Evolutionary conservation across 192 early-diverging fungal species (phyloP).

Genomic region (Gaertneriomyces sp.): DNA sequence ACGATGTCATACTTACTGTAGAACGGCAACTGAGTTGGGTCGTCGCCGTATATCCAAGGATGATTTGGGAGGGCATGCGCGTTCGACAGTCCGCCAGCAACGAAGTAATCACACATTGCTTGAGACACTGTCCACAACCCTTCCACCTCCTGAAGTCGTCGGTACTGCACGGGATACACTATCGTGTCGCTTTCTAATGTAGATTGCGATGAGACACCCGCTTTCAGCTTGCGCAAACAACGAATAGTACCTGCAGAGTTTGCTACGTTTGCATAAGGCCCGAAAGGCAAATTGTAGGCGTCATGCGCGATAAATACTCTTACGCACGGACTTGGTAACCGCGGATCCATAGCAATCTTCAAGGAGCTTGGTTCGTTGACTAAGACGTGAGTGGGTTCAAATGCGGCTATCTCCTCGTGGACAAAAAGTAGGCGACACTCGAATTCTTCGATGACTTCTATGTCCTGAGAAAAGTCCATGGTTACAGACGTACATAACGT

Average conservation of each 20-base stretch:
- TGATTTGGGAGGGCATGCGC: constrained; percentile 23
- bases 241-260: too few relatives aligned
- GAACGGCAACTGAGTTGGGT: constrained; percentile 9
- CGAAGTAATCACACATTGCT: constrained; percentile 22
- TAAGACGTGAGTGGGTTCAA: constrained; percentile 25
- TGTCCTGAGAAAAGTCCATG: background rate
- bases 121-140: constrained; percentile 27
- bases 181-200: too few relatives aligned
- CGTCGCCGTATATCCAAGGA: constrained; percentile 19
- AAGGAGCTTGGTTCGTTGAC: constrained; percentile 24
- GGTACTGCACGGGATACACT: constrained; percentile 5
- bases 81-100: constrained; percentile 2
- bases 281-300: constrained; percentile 26
- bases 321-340: background rate
- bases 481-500: too few relatives aligned
- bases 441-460: constrained; percentile 4
- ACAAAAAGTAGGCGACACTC: constrained; percentile 9
- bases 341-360: constrained; percentile 27
- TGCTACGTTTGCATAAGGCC: constrained; percentile 10
- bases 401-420: constrained; percentile 2
- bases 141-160: constrained; percentile 20
- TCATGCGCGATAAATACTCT: constrained; percentile 29
- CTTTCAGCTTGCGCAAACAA: too few relatives aligned
- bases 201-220: too few relatives aligned
- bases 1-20: constrained; percentile 11